A percentile compares a stretch with the other conserved stretches of the same genome.
Evolutionary conservation across 2,329 filamentous ascomycete species (phyloP).

Genomic region (Colletotrichum falcatum): DNA sequence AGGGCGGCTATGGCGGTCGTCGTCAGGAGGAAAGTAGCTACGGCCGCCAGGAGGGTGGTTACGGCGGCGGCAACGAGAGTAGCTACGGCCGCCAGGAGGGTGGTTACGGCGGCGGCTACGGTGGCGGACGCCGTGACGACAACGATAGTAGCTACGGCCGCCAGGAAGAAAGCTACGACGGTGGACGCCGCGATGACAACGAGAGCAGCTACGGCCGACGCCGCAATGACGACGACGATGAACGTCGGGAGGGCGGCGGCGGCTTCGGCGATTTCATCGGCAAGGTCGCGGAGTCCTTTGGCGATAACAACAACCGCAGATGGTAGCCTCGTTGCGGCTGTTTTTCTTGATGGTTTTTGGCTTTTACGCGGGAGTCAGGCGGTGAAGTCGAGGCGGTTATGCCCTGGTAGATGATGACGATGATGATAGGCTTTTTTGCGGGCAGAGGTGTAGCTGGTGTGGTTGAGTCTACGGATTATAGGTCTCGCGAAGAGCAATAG

Average conservation of each 20-base stretch:
- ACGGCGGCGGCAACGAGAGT: conserved; percentile 42
- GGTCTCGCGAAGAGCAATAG: conserved; percentile 23
- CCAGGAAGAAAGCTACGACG: conserved; percentile 39
- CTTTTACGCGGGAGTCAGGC: not conserved
- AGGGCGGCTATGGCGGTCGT: conserved; percentile 43
- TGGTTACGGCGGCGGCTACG: conserved; percentile 43
- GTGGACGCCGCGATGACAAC: conserved; percentile 43
- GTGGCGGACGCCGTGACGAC: conserved; percentile 43
- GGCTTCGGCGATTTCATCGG: conserved; percentile 44
- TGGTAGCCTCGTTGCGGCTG: conserved; percentile 23
- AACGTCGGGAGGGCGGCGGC: conserved; percentile 37
- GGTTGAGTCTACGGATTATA: conserved; percentile 8
- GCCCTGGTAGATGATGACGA: conserved; percentile 17
- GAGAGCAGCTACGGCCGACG: conserved; percentile 43
- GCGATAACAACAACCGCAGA: conserved; percentile 40
- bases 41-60: conserved; percentile 43
- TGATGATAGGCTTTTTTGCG: conserved; percentile 5
- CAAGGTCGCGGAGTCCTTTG: conserved; percentile 40
- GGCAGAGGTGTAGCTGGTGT: conserved; percentile 4
- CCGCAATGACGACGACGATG: conserved; percentile 36
- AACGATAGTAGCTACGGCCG: conserved; percentile 42
- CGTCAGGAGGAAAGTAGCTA: conserved; percentile 42
- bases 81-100: conserved; percentile 42
- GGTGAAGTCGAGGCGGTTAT: not conserved
- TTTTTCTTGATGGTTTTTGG: conserved; percentile 6